Conservation (phyloP, 305 asterid species). For the Fraxinus sp. region DNA sequence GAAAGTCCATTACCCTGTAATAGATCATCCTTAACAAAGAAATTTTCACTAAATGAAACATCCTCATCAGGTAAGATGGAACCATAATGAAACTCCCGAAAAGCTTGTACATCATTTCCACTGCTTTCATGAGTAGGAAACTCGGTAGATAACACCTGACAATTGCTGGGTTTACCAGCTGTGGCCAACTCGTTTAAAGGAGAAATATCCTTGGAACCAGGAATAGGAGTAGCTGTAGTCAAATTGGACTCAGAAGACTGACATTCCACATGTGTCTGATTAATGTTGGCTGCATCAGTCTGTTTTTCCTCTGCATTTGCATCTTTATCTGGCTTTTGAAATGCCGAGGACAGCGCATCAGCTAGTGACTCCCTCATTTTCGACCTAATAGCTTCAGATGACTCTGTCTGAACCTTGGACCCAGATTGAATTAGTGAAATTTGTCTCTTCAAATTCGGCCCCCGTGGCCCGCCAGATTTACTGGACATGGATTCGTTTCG, state of each 20-base stretch:
- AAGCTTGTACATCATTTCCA: slow-evolving; percentile 39
- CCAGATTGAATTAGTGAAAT: slow-evolving; percentile 44
- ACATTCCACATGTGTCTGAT: slow-evolving; percentile 31
- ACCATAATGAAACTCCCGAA: slow-evolving; percentile 49
- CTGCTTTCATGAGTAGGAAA: slow-evolving; percentile 39
- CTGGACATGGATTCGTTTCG: slow-evolving; percentile 61
- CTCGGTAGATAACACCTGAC: slow-evolving; percentile 40
- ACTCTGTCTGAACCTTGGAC: slow-evolving; percentile 53
- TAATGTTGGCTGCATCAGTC: slow-evolving; percentile 18
- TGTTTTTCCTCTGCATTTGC: slow-evolving; percentile 37
- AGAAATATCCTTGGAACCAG: slow-evolving; percentile 27
- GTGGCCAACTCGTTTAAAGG: slow-evolving; percentile 32
- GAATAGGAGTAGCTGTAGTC: slow-evolving; percentile 28
- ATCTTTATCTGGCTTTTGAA: slow-evolving; percentile 37
- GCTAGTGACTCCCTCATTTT: slow-evolving; percentile 93
- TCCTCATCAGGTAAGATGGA: slow-evolving; percentile 64
- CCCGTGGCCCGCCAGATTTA: slow-evolving; percentile 60
- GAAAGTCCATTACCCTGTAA: slow-evolving; percentile 98
- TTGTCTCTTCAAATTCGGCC: slow-evolving; percentile 61
- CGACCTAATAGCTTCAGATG: slow-evolving; percentile 76
- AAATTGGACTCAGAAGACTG: slow-evolving; percentile 38
- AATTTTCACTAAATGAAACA: slow-evolving; percentile 65
- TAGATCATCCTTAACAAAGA: slow-evolving; percentile 88
- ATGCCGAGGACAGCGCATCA: slow-evolving; percentile 67
- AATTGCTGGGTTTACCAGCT: slow-evolving; percentile 31